These are phyloP conservation scores for Lactarius sanguifluus DNA, from an alignment of 768 basidiomycete genomes.

Conservation along the genomic window DNA sequence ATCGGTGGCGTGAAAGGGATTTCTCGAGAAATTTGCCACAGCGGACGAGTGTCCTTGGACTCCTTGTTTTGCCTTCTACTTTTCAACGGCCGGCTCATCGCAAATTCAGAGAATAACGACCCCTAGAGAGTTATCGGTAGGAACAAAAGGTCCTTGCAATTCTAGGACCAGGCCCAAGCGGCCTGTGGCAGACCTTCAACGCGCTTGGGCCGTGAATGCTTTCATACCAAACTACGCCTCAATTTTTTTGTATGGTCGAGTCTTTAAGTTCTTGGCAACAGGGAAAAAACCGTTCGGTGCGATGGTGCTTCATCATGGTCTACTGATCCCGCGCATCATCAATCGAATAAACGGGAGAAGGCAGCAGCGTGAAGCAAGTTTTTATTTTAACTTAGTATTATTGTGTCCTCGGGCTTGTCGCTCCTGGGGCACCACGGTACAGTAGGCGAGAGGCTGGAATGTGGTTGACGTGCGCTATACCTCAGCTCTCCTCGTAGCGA, in stretches of 20 bases:
- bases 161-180: neutral
- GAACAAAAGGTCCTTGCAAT: neutral
- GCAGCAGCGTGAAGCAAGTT: neutral
- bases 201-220: neutral
- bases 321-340: neutral
- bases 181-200: neutral
- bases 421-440: neutral
- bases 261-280: neutral
- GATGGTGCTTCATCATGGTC: neutral
- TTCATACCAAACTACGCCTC: neutral
- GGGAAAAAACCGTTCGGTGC: neutral
- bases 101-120: neutral
- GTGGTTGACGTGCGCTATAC: neutral
- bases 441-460: neutral
- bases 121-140: neutral
- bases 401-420: neutral
- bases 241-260: neutral
- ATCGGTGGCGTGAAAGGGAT: neutral
- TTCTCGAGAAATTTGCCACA: neutral
- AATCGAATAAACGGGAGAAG: neutral
- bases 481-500: neutral
- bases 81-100: neutral
- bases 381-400: neutral
- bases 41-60: neutral
- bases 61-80: neutral